phyloP scores from a whole-genome alignment of 2,329 filamentous ascomycete genomes.

The Penicillium sp. region DNA sequence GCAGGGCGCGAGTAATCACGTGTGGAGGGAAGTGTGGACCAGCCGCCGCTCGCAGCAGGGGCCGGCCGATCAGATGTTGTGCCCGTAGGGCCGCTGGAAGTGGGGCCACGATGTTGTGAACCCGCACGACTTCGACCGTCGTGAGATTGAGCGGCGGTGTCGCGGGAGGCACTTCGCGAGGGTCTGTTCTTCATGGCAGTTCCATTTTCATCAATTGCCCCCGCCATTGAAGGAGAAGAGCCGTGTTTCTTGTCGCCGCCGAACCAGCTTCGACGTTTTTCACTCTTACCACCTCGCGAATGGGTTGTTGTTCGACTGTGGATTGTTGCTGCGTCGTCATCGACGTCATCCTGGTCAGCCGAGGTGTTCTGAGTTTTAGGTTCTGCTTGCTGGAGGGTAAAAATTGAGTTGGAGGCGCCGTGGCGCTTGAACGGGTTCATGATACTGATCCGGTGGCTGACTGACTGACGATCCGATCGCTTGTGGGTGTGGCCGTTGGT shows the following conservation, averaged over 20 bases:
- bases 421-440: slow-evolving; percentile 48
- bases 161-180: slow-evolving; percentile 31
- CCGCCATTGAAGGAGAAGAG: slow-evolving; percentile 31
- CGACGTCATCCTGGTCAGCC: slow-evolving; percentile 20
- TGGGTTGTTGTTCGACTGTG: slow-evolving; percentile 38
- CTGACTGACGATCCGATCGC: slow-evolving; percentile 38
- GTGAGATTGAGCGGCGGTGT: slow-evolving; percentile 26
- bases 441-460: slow-evolving; percentile 43
- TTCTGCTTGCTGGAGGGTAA: slow-evolving; percentile 33
- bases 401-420: slow-evolving; percentile 35
- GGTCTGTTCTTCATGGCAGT: slow-evolving; percentile 21
- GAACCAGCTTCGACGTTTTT: slow-evolving; percentile 44
- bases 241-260: slow-evolving; percentile 37
- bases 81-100: slow-evolving; percentile 13
- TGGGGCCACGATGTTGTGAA: slow-evolving; percentile 27
- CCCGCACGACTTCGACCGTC: slow-evolving; percentile 30
- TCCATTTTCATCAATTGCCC: slow-evolving; percentile 28
- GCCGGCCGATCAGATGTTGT: slow-evolving; percentile 17
- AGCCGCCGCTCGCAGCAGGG: slow-evolving; percentile 29
- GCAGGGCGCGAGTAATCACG: slow-evolving; percentile 35
- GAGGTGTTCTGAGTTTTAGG: slow-evolving; percentile 25
- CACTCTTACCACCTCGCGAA: slow-evolving; percentile 34
- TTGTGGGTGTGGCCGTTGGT: slow-evolving; percentile 31
- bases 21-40: slow-evolving; percentile 36
- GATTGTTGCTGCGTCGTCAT: slow-evolving; percentile 39